These are phyloP conservation scores for Aspergillus sclerotiicarbonarius DNA, from an alignment of 495 filamentous ascomycete species.

Conservation along the genomic window DNA sequence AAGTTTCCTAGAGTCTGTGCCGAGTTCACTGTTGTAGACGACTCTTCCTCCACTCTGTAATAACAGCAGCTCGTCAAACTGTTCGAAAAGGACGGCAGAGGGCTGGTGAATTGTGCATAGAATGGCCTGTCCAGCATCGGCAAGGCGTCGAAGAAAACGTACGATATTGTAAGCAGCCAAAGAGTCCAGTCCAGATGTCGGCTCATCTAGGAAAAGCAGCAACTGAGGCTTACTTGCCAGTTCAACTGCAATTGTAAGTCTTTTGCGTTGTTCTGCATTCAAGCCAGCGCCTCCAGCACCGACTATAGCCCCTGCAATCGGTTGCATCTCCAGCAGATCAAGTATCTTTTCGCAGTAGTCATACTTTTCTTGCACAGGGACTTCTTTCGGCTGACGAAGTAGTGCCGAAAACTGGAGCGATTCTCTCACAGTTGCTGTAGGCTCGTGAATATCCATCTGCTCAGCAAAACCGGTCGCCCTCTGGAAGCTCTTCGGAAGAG, in stretches of 20 bases:
- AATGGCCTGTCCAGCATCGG: constrained; percentile 68
- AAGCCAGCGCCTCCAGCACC: constrained; percentile 53
- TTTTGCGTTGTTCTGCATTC: constrained; percentile 61
- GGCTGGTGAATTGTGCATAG: constrained; percentile 83
- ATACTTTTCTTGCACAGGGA: constrained; percentile 58
- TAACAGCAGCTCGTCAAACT: constrained; percentile 71
- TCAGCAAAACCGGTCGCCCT: constrained; percentile 59
- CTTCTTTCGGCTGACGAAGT: constrained; percentile 56
- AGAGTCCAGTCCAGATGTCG: constrained; percentile 71
- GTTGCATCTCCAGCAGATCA: constrained; percentile 58
- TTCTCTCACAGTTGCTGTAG: constrained; percentile 60
- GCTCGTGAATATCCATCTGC: constrained; percentile 63
- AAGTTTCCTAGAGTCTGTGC: constrained; percentile 51
- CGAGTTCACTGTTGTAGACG: constrained; percentile 68
- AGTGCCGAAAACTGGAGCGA: constrained; percentile 59
- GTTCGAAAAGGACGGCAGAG: constrained; percentile 66
- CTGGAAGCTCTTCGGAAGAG: constrained; percentile 48
- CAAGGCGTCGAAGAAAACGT: constrained; percentile 62
- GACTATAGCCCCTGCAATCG: constrained; percentile 55
- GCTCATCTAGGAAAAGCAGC: constrained; percentile 74
- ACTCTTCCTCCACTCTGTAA: constrained; percentile 67
- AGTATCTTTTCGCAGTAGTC: constrained; percentile 62
- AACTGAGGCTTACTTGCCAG: constrained; percentile 64
- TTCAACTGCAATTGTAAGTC: constrained; percentile 68
- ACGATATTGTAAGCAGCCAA: constrained; percentile 65